phyloP scores from a whole-genome alignment of 768 basidiomycete species.

The Arthromyces matolae region DNA sequence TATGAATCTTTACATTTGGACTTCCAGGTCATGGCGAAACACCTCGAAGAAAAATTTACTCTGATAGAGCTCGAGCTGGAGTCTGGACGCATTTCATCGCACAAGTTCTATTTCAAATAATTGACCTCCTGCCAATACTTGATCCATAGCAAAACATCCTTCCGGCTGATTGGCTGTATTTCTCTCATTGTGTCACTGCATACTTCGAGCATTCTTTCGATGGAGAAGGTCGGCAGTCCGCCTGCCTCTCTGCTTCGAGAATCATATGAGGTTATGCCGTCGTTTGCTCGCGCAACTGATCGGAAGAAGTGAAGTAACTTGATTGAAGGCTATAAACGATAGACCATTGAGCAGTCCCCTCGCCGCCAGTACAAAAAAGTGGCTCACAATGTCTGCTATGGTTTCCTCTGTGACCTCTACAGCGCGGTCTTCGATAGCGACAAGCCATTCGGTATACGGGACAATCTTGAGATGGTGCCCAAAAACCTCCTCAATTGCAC shows the following conservation, averaged over 20 bases:
- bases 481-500: conserved; percentile 9
- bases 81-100: too few species aligned
- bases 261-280: not conserved
- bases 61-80: too few species aligned
- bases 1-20: too few species aligned
- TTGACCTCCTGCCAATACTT: not conserved
- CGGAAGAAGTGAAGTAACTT: conserved; percentile 17
- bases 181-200: not conserved
- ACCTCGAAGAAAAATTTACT: too few species aligned
- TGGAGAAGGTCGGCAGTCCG: not conserved
- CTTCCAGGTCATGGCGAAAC: too few species aligned
- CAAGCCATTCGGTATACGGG: conserved; percentile 21
- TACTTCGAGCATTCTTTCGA: not conserved
- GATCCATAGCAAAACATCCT: conserved; percentile 1
- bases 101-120: not conserved
- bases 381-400: conserved; percentile 11
- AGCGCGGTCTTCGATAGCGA: conserved; percentile 11
- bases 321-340: conserved; percentile 15
- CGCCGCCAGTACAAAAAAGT: not conserved
- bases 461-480: conserved; percentile 12
- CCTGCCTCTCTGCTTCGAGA: not conserved
- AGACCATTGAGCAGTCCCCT: too few species aligned
- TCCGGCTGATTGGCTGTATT: not conserved
- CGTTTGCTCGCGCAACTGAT: not conserved
- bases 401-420: conserved; percentile 9